Conservation (phyloP, 305 asterid species). For the Fraxinus latifolia region DNA sequence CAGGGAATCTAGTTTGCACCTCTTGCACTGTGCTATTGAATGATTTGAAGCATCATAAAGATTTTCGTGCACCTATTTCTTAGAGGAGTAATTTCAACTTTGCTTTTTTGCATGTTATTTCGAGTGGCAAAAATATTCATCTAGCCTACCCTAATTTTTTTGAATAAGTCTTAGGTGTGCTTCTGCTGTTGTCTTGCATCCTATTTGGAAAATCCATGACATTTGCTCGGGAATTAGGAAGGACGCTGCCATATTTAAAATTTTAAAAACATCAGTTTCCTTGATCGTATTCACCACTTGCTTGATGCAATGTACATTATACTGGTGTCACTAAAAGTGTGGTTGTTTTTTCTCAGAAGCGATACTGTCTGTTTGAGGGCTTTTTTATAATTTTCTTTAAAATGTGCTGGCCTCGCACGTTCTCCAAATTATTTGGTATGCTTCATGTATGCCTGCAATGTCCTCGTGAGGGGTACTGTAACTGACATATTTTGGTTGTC, state of each 20-base stretch:
- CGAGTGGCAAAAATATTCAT: neutral
- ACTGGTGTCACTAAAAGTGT: neutral
- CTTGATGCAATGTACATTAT: neutral
- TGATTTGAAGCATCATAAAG: neutral
- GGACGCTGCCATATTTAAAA: neutral
- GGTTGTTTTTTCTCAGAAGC: neutral
- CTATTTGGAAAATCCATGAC: neutral
- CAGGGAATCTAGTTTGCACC: neutral
- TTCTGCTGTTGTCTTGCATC: neutral
- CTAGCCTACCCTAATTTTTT: neutral
- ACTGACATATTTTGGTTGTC: slow-evolving; percentile 26
- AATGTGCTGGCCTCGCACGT: neutral
- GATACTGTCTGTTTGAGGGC: neutral
- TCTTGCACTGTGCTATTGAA: neutral
- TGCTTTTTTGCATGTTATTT: neutral
- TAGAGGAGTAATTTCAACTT: neutral
- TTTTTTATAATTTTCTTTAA: neutral
- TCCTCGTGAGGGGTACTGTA: neutral
- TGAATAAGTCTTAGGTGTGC: neutral
- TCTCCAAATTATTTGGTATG: neutral
- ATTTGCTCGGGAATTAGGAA: neutral
- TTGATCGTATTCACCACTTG: neutral
- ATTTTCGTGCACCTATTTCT: neutral
- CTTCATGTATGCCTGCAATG: neutral
- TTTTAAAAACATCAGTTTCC: neutral